Evolutionary conservation across 306 rosid genomes (phyloP).

Genomic region (Biancaea sappan): DNA sequence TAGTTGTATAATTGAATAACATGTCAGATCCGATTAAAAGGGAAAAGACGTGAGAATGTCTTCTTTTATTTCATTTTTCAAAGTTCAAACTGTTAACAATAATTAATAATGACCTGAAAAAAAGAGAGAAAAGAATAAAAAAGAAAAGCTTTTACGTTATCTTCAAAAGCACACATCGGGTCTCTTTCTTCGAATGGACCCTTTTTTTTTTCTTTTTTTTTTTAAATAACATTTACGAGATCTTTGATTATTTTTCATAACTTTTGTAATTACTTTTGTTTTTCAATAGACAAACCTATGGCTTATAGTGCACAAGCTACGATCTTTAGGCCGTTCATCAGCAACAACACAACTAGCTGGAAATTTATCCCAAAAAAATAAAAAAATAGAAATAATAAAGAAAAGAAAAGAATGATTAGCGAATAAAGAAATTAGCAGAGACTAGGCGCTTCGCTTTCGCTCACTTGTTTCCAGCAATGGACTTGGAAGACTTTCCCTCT

Average conservation of each 20-base stretch:
- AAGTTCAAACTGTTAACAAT: not conserved
- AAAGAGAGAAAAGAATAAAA: not conserved
- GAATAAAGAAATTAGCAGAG: slow-evolving; percentile 29
- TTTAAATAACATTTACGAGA: not conserved
- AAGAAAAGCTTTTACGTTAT: too few relatives aligned
- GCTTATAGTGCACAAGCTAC: slow-evolving; percentile 2
- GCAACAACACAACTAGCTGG: slow-evolving; percentile 23
- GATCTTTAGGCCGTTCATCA: slow-evolving; percentile 2
- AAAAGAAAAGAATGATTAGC: slow-evolving; percentile 27
- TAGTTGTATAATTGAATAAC: not conserved
- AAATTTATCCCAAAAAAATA: slow-evolving; percentile 22
- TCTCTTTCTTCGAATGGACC: not conserved
- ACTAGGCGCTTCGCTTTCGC: slow-evolving; percentile 25
- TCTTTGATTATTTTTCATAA: not conserved
- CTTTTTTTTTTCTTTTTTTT: not conserved
- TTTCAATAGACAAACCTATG: slow-evolving; percentile 13
- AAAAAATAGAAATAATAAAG: not conserved
- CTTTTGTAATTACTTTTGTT: not conserved
- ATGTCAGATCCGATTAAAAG: not conserved
- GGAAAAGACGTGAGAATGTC: not conserved
- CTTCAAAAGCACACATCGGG: not conserved
- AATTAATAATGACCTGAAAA: not conserved
- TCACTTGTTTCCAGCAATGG: slow-evolving; percentile 35
- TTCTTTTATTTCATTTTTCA: slow-evolving; percentile 1
- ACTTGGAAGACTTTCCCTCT: slow-evolving; percentile 10